phyloP scores from a whole-genome alignment of 768 basidiomycete genomes.

The Phylloporus sp. region DNA sequence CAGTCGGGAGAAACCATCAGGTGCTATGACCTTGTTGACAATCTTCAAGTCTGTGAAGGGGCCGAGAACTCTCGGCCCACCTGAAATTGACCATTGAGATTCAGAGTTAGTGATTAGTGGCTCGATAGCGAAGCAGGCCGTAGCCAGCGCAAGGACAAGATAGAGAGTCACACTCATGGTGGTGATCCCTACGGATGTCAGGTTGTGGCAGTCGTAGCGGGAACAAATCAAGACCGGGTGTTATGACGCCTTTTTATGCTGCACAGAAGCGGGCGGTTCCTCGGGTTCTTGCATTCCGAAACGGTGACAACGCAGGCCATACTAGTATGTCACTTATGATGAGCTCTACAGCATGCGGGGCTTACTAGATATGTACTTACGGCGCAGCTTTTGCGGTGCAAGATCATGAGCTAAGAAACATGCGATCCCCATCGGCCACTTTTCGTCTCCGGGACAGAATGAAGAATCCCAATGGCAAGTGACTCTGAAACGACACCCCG shows the following conservation, averaged over 20 bases:
- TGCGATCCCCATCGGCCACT: too few relatives aligned
- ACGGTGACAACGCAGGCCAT: too few relatives aligned
- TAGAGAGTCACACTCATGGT: background rate
- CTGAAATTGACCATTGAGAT: background rate
- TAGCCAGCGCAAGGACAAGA: background rate
- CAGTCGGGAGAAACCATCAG: conserved; percentile 45
- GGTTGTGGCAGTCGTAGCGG: background rate
- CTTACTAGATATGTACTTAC: too few relatives aligned
- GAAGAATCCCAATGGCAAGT: too few relatives aligned
- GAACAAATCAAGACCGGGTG: background rate
- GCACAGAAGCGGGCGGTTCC: background rate
- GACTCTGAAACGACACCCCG: too few relatives aligned
- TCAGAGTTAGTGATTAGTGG: too few relatives aligned
- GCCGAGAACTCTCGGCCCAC: conserved; percentile 9
- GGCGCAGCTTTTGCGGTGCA: background rate
- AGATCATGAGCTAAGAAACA: background rate
- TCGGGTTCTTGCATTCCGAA: too few relatives aligned
- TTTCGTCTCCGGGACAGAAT: too few relatives aligned
- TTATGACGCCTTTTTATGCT: background rate
- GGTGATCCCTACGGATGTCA: background rate
- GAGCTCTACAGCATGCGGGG: too few relatives aligned
- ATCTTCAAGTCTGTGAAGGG: conserved; percentile 33
- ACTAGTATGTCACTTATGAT: too few relatives aligned
- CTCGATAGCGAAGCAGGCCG: background rate
- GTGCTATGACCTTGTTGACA: conserved; percentile 40